Evolutionary conservation across 2,329 filamentous ascomycete genomes (phyloP), one percentile per base, ranked within the genome.

Genomic region (Pyrenophora tritici-repentis): DNA sequence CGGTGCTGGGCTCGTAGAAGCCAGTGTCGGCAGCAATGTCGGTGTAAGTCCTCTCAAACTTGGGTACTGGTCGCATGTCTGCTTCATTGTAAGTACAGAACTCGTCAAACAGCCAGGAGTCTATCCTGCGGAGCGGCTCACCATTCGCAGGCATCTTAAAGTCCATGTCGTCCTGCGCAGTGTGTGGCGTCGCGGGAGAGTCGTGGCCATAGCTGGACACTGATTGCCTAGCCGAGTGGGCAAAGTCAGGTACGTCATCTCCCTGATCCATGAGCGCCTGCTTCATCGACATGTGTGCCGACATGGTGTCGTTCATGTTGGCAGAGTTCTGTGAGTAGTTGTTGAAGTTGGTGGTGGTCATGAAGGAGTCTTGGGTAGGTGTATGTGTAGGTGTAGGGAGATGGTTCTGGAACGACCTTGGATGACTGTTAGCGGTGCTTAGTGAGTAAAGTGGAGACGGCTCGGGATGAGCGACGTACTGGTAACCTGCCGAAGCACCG

Each of bases 11-110:
- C 62, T 87, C 91, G 78, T 90, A 96, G 1, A 96, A 81, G 72
- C 94, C 49, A 29, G 49, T 90, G 71, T 96, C 92, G 64, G 85
- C 83, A 67, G 89, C 93, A 42, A 90, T 83, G 67, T 95, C 91
- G 14, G 91, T 93, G 76, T 94, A 90, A 0, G 91, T 94, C 49
- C 91, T 83, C 61, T 91, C 87, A 58, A 96, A 83, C 74, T 93
- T 94, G 20, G 91, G 88, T 59, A 84, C 71, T 13, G 65, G 73
- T 55, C 70, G 61, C 50, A 71, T 81, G 75, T 84, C 81, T 85
- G 79, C 65, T 73, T 78, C 73, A 75, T 80, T 75, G 72, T 79
- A 76, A 69, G 76, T 86, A 92, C 86, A 91, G 88, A 83, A 85
- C 70, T 83, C 76, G 74, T 83, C 76, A 77, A 84, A 78, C 35